These are phyloP conservation scores for Thraustochytrium striatum DNA, from an alignment of 352 stramenopile genomes.

Conservation along the genomic window DNA sequence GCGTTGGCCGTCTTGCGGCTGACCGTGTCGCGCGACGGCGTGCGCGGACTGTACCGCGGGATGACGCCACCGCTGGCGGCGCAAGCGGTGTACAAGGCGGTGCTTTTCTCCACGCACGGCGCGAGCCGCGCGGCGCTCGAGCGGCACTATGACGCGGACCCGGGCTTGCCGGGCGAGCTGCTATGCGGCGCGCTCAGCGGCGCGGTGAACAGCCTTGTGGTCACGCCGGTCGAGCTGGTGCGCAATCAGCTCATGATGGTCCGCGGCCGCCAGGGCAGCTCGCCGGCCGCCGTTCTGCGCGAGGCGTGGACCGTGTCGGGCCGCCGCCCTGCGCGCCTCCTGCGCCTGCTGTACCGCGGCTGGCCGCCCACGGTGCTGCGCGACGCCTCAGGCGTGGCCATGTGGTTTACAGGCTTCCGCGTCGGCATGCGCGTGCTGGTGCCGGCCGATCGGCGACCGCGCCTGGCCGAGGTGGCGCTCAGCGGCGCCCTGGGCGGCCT, in stretches of 20 bases:
- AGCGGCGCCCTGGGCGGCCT: too few species aligned
- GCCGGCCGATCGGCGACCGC: too few species aligned
- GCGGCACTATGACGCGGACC: too few species aligned
- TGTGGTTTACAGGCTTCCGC: not conserved
- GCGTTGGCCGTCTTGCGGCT: not conserved
- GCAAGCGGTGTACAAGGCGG: constrained; percentile 30
- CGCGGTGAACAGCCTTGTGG: constrained; percentile 39
- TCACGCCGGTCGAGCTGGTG: constrained; percentile 47
- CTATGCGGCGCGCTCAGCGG: constrained; percentile 35
- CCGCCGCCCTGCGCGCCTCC: not conserved
- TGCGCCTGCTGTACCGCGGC: not conserved
- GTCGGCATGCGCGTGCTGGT: too few species aligned
- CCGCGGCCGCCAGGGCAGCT: not conserved
- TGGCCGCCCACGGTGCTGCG: not conserved
- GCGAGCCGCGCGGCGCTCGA: too few species aligned
- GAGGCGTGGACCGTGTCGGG: not conserved
- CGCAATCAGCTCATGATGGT: constrained; percentile 36
- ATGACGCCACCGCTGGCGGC: constrained; percentile 6
- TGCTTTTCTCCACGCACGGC: constrained; percentile 10
- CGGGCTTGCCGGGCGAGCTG: too few species aligned
- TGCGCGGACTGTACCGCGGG: constrained; percentile 24
- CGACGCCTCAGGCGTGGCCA: not conserved
- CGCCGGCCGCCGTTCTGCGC: not conserved
- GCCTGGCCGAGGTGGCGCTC: too few species aligned
- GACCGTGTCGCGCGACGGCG: not conserved